Conservation (phyloP, 352 stramenopile species). For the Halophytophthora batemanensis region DNA sequence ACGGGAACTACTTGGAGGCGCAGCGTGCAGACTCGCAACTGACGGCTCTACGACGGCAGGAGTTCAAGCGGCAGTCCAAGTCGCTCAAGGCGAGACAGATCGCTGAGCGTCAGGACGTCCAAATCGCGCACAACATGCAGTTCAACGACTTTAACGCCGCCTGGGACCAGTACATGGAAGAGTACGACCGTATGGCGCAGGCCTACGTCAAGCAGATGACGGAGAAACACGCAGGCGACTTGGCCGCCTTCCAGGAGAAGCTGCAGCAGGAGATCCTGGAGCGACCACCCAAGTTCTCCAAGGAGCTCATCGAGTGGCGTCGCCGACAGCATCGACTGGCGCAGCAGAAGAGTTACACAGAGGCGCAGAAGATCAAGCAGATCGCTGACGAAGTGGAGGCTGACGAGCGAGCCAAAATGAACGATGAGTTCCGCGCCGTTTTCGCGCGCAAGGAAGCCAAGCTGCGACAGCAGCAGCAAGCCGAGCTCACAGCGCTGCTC, state of each 20-base stretch:
- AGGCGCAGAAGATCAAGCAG: conserved; percentile 95
- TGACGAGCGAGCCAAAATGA: conserved; percentile 88
- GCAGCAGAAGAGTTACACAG: conserved; percentile 91
- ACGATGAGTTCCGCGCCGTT: conserved; percentile 67
- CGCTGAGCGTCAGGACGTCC: conserved; percentile 91
- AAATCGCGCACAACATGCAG: conserved; percentile 95
- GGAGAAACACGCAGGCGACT: conserved; percentile 83
- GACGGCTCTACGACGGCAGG: conserved; percentile 84
- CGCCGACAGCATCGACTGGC: conserved; percentile 92
- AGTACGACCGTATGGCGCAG: conserved; percentile 94
- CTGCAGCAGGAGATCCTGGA: conserved; percentile 87
- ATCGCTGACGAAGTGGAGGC: conserved; percentile 93
- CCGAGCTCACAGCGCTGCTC: conserved; percentile 90
- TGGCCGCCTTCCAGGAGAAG: conserved; percentile 88
- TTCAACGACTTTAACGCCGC: conserved; percentile 92
- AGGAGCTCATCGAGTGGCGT: conserved; percentile 94
- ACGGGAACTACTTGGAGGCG: conserved; percentile 93
- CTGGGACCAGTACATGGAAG: conserved; percentile 95
- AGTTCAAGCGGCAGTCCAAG: conserved; percentile 91
- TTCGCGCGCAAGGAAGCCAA: conserved; percentile 89
- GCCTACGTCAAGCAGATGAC: conserved; percentile 95
- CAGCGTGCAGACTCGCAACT: conserved; percentile 88
- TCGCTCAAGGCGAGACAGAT: conserved; percentile 89
- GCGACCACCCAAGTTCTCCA: conserved; percentile 89
- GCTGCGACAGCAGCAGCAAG: conserved; percentile 90